Base-by-base conservation (phyloP, 2,329 filamentous ascomycete species). In the Cordyceps fumosorosea region DNA sequence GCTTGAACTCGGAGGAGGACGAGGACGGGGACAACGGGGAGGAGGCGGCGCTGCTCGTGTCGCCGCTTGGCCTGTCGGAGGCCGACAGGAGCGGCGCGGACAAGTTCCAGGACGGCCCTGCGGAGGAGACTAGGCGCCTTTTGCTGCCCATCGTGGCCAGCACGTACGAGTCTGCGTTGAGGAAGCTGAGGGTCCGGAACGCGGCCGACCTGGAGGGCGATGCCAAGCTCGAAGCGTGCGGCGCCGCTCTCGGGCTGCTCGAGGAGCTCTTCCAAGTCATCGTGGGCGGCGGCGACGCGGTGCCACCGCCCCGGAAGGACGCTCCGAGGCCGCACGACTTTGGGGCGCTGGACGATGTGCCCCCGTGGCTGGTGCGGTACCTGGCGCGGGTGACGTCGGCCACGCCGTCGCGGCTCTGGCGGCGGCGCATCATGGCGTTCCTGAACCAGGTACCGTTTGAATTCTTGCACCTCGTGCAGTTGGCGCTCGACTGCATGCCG, bases 381-480 rank as follows among this genome's bases (percentile, higher is more conserved):
- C 68, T 73, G 34, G 71, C 72, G 60, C 73, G 71, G 3, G 67
- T 75, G 2, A 71, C 77, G 0, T 71, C 66, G 0, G 66, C 66
- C 0, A 59, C 67, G 1, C 64, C 65, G 1, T 73, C 72, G 0
- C 70, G 67, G 3, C 68, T 74, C 0, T 68, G 75, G 1, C 69
- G 76, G 7, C 67, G 77, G 2, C 72, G 68, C 0, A 71, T 78
- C 48, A 76, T 75, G 67, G 71, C 75, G 2, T 78, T 77, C n/a
- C 44, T 79, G 3, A 77, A 78, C 64, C 72, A 72, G 24, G 72
- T 71, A 0, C 74, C 75, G 0, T 62, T 64, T 0, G 64, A 69
- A 0, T 79, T 68, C 37, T 64, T 79, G 0, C 67, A 58, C 1
- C 62, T 77, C 1, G 68, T 79, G 2, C 73, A 76, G 50, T 68